Evolutionary conservation across 352 stramenopile species (phyloP).

Genomic region (Globisporangium solare): DNA sequence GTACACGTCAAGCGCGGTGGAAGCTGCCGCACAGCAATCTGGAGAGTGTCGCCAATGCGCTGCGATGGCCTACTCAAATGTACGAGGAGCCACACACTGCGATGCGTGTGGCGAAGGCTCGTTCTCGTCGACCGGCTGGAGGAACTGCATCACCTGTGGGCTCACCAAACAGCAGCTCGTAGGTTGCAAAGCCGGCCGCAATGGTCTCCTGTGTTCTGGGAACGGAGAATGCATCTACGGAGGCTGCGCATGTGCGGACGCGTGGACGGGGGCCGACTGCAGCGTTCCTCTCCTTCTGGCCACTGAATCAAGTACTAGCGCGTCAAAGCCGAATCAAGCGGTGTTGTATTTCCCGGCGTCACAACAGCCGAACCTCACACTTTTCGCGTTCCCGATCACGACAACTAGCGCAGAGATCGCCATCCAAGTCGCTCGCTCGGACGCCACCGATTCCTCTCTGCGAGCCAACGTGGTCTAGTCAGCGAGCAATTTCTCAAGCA

Average conservation of each 20-base stretch:
- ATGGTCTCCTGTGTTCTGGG: slow-evolving; percentile 51
- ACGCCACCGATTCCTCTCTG: slow-evolving; percentile 15
- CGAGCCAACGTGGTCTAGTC: slow-evolving; percentile 20
- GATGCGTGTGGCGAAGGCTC: slow-evolving; percentile 25
- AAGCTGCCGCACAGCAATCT: slow-evolving; percentile 4
- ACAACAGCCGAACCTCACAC: slow-evolving; percentile 9
- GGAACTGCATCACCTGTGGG: slow-evolving; percentile 45
- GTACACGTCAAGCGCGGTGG: slow-evolving; percentile 20
- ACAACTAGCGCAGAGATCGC: slow-evolving; percentile 13
- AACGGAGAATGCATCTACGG: slow-evolving; percentile 49
- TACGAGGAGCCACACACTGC: slow-evolving; percentile 25
- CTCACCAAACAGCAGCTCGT: slow-evolving; percentile 13
- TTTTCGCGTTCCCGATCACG: slow-evolving; percentile 17
- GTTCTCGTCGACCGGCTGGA: slow-evolving; percentile 53
- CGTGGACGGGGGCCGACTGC: slow-evolving; percentile 45
- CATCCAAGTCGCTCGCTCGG: slow-evolving; percentile 32
- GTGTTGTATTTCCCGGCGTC: slow-evolving; percentile 45
- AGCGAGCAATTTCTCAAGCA: slow-evolving; percentile 27
- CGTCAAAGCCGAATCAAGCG: background rate
- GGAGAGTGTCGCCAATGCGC: slow-evolving; percentile 34
- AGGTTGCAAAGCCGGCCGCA: slow-evolving; percentile 46
- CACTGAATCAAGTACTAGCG: slow-evolving; percentile 1
- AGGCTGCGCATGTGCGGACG: slow-evolving; percentile 38
- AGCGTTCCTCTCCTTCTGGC: slow-evolving; percentile 11
- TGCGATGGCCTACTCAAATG: slow-evolving; percentile 30